phyloP scores from a whole-genome alignment of 1,284 basidiomycete genomes.

The Rhodofomes roseus region DNA sequence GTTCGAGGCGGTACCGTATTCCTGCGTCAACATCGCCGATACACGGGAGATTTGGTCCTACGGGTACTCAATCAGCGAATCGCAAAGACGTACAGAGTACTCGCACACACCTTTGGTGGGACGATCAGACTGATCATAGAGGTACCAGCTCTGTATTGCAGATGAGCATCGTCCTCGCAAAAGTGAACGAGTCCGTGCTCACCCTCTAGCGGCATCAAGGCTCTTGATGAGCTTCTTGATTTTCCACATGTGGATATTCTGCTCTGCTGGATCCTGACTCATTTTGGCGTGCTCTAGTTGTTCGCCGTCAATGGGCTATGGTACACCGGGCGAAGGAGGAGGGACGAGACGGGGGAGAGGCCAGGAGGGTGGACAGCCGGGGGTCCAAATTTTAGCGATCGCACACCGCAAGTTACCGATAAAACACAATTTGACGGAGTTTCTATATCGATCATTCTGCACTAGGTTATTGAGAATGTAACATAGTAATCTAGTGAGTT shows the following conservation, averaged over 20 bases:
- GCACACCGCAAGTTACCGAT: conserved; percentile 6
- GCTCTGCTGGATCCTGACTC: conserved; percentile 78
- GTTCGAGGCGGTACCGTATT: conserved; percentile 97
- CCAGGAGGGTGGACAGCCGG: conserved; percentile 3
- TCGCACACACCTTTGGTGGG: conserved; percentile 76
- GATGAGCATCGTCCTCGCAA: conserved; percentile 13
- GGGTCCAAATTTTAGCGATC: conserved; percentile 8
- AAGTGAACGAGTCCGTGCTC: conserved; percentile 22
- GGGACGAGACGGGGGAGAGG: background rate
- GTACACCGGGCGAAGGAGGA: conserved; percentile 2
- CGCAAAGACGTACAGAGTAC: conserved; percentile 10
- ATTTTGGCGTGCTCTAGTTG: conserved; percentile 39
- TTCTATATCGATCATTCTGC: background rate
- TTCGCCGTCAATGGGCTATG: conserved; percentile 11
- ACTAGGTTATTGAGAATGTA: background rate
- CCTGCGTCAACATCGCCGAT: conserved; percentile 95
- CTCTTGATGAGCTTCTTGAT: conserved; percentile 98
- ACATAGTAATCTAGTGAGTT: background rate
- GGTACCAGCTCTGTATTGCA: conserved; percentile 75
- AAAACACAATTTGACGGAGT: background rate
- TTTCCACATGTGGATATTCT: conserved; percentile 94
- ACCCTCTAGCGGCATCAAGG: conserved; percentile 91
- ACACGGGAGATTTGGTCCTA: conserved; percentile 95
- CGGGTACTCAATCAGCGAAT: conserved; percentile 12
- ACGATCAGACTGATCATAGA: conserved; percentile 99